A percentile compares a stretch with the other conserved stretches of the same genome.
These are phyloP conservation scores for Logfia minima DNA, from an alignment of 129 eudicot genomes.

Conservation along the genomic window DNA sequence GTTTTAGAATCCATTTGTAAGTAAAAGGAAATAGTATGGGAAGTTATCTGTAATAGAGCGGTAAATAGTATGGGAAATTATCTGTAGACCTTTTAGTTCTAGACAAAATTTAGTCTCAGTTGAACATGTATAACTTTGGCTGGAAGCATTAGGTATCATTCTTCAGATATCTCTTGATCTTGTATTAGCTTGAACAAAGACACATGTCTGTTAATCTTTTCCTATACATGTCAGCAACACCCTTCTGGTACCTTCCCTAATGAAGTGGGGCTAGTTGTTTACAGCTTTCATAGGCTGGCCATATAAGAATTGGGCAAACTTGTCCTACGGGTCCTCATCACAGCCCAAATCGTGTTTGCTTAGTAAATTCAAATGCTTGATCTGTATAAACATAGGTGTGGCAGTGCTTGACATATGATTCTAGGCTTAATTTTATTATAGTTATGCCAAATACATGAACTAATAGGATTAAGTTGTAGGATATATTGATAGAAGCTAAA, in stretches of 20 bases:
- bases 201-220: background rate
- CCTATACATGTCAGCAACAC: background rate
- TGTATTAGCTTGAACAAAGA: background rate
- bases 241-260: background rate
- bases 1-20: background rate
- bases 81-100: background rate
- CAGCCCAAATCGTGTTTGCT: background rate
- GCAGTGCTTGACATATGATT: slow-evolving; percentile 6
- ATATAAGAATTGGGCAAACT: background rate
- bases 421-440: slow-evolving; percentile 4
- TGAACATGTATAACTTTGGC: background rate
- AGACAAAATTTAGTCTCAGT: background rate
- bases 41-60: slow-evolving; percentile 3
- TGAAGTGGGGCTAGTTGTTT: background rate
- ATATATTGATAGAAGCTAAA: background rate
- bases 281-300: background rate
- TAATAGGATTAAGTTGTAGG: slow-evolving; percentile 17
- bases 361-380: background rate
- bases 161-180: background rate
- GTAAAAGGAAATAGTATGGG: slow-evolving; percentile 10
- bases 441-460: background rate
- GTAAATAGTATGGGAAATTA: background rate
- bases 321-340: slow-evolving; percentile 1
- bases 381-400: background rate
- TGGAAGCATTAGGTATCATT: background rate